These are phyloP conservation scores for Trametes cubensis DNA, from an alignment of 768 basidiomycete species.

Conservation along the genomic window DNA sequence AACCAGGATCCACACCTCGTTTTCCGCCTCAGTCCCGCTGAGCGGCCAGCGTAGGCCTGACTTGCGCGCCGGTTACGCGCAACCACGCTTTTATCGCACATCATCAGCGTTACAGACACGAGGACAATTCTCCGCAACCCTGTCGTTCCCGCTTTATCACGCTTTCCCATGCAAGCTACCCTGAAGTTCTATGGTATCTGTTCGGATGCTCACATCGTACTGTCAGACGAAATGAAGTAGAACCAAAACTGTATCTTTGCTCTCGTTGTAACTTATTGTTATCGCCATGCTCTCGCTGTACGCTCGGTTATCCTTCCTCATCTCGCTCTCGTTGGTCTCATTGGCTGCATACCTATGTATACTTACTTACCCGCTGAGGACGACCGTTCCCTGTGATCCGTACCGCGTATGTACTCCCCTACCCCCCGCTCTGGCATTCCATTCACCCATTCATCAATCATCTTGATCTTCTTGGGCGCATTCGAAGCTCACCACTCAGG, in stretches of 20 bases:
- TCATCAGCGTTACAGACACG: no score
- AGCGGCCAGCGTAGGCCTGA: not conserved
- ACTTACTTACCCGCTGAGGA: not conserved
- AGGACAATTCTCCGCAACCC: no score
- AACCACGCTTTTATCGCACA: no score
- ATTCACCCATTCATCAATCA: constrained; percentile 6
- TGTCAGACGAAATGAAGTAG: no score
- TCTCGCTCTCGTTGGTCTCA: not conserved
- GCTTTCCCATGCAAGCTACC: no score
- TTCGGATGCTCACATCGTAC: no score
- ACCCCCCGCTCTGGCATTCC: not conserved
- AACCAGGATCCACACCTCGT: not conserved
- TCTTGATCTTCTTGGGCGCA: constrained; percentile 14
- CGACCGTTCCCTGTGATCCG: not conserved
- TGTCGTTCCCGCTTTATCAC: no score
- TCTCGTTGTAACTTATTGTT: no score
- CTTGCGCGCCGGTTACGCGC: not conserved
- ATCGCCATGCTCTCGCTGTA: no score
- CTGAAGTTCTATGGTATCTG: no score
- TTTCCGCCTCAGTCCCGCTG: not conserved
- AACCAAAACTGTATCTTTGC: no score
- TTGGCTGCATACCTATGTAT: constrained; percentile 1
- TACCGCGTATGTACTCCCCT: not conserved
- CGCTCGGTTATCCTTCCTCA: not conserved
- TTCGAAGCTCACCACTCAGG: not conserved